Evolutionary conservation across 2,329 filamentous ascomycete genomes (phyloP), one percentile per base, ranked within the genome.

Genomic region (Fusarium pininemorale): DNA sequence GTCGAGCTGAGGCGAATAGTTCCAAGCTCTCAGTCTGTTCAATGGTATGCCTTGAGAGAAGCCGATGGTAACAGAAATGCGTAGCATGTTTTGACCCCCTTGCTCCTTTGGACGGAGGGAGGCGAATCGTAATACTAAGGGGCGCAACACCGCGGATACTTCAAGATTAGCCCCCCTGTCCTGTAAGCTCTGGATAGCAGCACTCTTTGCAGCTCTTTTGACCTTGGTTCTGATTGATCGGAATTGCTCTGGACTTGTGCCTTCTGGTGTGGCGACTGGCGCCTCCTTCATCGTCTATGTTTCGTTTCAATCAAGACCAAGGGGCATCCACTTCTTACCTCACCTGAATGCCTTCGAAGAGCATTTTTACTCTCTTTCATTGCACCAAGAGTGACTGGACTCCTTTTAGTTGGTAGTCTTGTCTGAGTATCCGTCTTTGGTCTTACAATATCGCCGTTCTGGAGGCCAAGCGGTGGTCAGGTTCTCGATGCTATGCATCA

Each of bases 401-500:
- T 58, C 3, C 39, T 58, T 22, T n/a, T n/a, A 7, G 8, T 37
- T 26, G 41, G 18, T 22, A 20, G 6, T 13, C 9, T 58, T 22
- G 18, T 5, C 18, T n/a, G 41, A 18, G n/a, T 26, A 30, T 14
- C 12, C 0, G 3, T 47, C 13, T 58, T 22, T 26, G 41, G 41
- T 2, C 22, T 47, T 58, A 66, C 78, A 1, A 70, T 88, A 4
- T 76, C 78, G 1, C 86, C 85, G 0, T 85, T 87, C 50, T 81
- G 81, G 70, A 79, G 66, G 8, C 45, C 86, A 0, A 82, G 80
- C 39, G 84, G 83, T 1, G 64, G 69, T 1, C 78, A 84, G 28
- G 61, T 85, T 6, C 30, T 55, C 2, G 47, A 78, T 18, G 66
- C 74, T 1, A 83, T 85, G 75, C 51, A 64, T 16, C 39, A 74